Base-by-base conservation (phyloP, 2,329 filamentous ascomycete genomes). In the Aspergillus brunneoviolaceus region DNA sequence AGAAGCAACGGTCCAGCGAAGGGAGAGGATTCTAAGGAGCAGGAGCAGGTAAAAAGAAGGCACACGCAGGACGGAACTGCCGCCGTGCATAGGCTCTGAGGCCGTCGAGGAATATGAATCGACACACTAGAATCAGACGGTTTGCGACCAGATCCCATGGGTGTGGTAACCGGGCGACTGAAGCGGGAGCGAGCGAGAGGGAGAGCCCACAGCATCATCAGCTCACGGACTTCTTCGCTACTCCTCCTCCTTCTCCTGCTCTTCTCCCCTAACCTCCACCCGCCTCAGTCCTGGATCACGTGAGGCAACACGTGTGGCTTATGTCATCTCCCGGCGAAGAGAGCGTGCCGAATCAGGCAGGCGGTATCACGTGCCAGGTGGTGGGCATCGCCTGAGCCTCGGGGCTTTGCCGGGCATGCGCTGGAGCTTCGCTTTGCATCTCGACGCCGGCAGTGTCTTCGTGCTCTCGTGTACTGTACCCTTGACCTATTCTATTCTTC, bases 11-110 rank as follows among this genome's bases (percentile, higher is more conserved):
- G 61, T 66, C 60, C 58, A 67, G 59, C 62, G 63, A 45, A 45
- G 16, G 33, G 39, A 45, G 16, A 45, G 3, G 39, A n/a, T 12
- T 45, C 6, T 3, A 12, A 63, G 63, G 66, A 65, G 57, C 63
- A 63, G 63, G 66, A 65, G 57, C 63, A 55, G 57, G 57, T 19
- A 51, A 33, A 33, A 57, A 50, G n/a, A 63, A 67, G 63, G 58
- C 58, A 66, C 68, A 65, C 65, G 67, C 65, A 65, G 67, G 68
- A 73, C 67, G 67, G 67, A 55, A 65, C 56, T 65, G 47, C 71
- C 69, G 67, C 70, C 71, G 70, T 68, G 65, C 63, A 69, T 63
- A 67, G 70, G 68, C 70, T 68, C 57, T 47, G 62, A 67, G 62
- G 63, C 70, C 64, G 65, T 67, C 67, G 62, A 65, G 65, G 63